Base-by-base conservation (phyloP, 1,284 basidiomycete genomes). In the Ustilago tritici region DNA sequence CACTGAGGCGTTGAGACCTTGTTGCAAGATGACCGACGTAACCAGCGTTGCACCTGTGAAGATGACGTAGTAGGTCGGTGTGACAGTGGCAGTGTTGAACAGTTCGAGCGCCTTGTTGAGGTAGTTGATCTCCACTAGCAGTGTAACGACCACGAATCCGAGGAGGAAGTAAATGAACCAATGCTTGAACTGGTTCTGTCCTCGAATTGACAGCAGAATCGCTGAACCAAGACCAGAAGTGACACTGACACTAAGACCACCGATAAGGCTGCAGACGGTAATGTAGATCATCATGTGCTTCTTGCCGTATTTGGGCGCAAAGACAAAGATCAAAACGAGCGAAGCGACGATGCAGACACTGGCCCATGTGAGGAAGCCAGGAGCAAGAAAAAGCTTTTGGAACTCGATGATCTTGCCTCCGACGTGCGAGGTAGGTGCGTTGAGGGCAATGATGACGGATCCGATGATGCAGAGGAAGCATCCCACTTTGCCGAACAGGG, bases 41-140 rank as follows among this genome's bases (percentile, higher is more conserved):
- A 75, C 58, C 56, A 84, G 72, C 0, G 94, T 94, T 85, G 92
- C 93, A 80, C 94, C 94, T 1, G 93, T 95, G 87, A 78, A 93
- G 57, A 92, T 89, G 80, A 94, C 93, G 85, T 93, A 95, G 88
- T 95, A 95, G 32, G 93, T 93, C 2, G 94, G 93, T 9, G 93
- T 95, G 68, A 49, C 87, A 89, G 84, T 84, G 90, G 92, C 92
- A 64, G 93, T 94, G 87, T 98, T 98, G 90, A 95, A 98, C 50
- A 98, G 88, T 80, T 95, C 96, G 70, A 99, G 91, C 23, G 96
- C 96, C 83, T 95, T 93, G 88, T 98, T 99, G 76, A 98, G 90
- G 87, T 95, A 98, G 88, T 93, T 96, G 85, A 98, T 94, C 87
- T 98, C 94, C 69, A 92, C 92, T 60, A 95, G 92, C 91, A 86